Evolutionary conservation across 2,329 filamentous ascomycete genomes (phyloP), one percentile per base, ranked within the genome.

Genomic region (Epichloe sp.): DNA sequence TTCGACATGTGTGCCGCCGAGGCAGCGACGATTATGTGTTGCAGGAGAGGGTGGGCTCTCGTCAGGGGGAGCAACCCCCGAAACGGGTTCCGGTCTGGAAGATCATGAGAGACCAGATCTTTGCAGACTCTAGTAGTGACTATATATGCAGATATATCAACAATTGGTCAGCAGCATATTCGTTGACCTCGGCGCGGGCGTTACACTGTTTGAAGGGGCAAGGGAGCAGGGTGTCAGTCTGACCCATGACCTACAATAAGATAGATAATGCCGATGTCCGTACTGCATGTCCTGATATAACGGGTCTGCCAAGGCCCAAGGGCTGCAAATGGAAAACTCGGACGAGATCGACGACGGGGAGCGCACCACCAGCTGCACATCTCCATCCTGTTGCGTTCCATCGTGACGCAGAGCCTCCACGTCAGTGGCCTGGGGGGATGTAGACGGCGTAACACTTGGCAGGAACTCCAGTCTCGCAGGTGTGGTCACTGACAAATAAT

Each of bases 251-350:
- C 51, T 62, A 71, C 69, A 71, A 54, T 71, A 71, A 46, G 64
- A 64, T 46, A 71, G 61, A 52, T 71, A 71, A 55, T 68, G 63
- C 14, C 69, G 63, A 53, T 70, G 62, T 44, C 64, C 35, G 75
- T 69, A 37, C 73, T 74, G 35, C 71, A 82, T 56, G 69, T 80
- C 66, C 77, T 84, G 69, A 54, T 66, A 71, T 35, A 71, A 54
- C 46, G 69, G 70, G 55, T 73, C 71, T 46, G 69, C 64, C 49
- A 76, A 62, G 19, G 62, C 58, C 64, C 68, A 68, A 5, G 71
- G 65, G 36, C 58, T 58, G 44, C 56, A 52, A 47, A 58, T 54
- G 21, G 53, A 51, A 46, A 54, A 47, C n/a, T 51, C 54, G 49
- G 57, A 52, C 48, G 55, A 51, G 12, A 51, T 52, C 52, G 58